phyloP scores from a whole-genome alignment of 306 rosid genomes.

The Vigna mungo region DNA sequence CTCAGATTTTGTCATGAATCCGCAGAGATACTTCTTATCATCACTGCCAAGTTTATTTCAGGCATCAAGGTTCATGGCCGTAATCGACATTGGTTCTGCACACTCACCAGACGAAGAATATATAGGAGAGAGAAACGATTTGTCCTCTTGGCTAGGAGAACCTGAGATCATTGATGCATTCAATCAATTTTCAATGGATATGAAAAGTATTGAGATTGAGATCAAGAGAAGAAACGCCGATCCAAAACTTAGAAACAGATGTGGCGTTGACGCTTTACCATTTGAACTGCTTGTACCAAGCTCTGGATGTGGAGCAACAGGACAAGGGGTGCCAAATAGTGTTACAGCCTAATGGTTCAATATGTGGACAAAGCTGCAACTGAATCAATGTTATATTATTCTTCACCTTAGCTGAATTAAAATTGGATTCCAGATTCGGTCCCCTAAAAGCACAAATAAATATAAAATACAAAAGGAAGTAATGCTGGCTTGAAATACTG shows the following conservation, averaged over 20 bases:
- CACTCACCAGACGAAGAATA: conserved; percentile 61
- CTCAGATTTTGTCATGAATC: conserved; percentile 39
- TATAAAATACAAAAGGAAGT: conserved; percentile 1
- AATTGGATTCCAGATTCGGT: conserved; percentile 9
- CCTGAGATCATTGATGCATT: conserved; percentile 51
- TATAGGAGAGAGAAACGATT: conserved; percentile 44
- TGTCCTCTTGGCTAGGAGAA: conserved; percentile 49
- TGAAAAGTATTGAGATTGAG: conserved; percentile 50
- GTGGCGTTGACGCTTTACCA: conserved; percentile 48
- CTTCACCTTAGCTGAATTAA: neutral
- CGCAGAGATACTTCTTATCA: conserved; percentile 41
- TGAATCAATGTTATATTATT: neutral
- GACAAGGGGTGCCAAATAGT: conserved; percentile 61
- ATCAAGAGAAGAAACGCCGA: conserved; percentile 50
- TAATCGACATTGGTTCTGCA: conserved; percentile 50
- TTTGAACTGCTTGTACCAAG: conserved; percentile 55
- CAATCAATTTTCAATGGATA: conserved; percentile 48
- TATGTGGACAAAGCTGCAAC: conserved; percentile 13
- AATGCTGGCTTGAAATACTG: conserved; percentile 24
- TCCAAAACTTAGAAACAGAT: conserved; percentile 48
- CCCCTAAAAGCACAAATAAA: neutral
- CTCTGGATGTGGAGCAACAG: conserved; percentile 51
- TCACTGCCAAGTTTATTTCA: conserved; percentile 53
- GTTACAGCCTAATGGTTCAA: conserved; percentile 37
- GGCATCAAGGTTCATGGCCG: conserved; percentile 55